These are phyloP conservation scores for Coelomomyces lativittatus DNA, from an alignment of 371 early-diverging fungal species.

Conservation along the genomic window DNA sequence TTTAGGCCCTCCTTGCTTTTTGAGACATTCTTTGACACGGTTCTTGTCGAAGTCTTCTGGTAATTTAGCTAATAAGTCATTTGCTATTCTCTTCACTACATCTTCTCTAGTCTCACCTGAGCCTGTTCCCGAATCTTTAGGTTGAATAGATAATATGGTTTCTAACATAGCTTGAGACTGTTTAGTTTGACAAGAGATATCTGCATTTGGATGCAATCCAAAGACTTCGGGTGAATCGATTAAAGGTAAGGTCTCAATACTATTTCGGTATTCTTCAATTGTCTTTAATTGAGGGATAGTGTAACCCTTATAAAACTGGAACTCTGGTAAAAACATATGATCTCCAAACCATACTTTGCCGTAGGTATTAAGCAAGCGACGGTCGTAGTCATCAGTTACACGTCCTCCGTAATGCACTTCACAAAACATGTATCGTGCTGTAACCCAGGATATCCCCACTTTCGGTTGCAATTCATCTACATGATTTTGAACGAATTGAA, in stretches of 20 bases:
- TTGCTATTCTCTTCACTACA: slow-evolving; percentile 28
- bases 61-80: slow-evolving; percentile 29
- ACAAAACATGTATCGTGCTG: slow-evolving; percentile 43
- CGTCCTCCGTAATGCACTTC: slow-evolving; percentile 45
- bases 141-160: slow-evolving; percentile 43
- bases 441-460: slow-evolving; percentile 30
- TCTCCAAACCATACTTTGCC: slow-evolving; percentile 46
- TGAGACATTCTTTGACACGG: slow-evolving; percentile 11
- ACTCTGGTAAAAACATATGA: slow-evolving; percentile 37
- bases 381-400: slow-evolving; percentile 42
- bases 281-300: slow-evolving; percentile 29
- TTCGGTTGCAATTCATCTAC: slow-evolving; percentile 44
- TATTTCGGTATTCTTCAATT: slow-evolving; percentile 33
- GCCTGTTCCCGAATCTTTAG: slow-evolving; percentile 32
- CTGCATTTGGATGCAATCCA: slow-evolving; percentile 46
- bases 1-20: slow-evolving; percentile 29
- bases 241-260: slow-evolving; percentile 28
- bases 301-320: slow-evolving; percentile 36
- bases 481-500: slow-evolving; percentile 42
- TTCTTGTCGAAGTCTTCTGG: slow-evolving; percentile 38
- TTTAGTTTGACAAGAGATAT: slow-evolving; percentile 37
- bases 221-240: slow-evolving; percentile 39
- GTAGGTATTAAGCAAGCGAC: slow-evolving; percentile 26
- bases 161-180: slow-evolving; percentile 34
- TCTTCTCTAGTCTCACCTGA: slow-evolving; percentile 41